phyloP scores from a whole-genome alignment of 305 asterid genomes.

The Fraxinus baroniana region DNA sequence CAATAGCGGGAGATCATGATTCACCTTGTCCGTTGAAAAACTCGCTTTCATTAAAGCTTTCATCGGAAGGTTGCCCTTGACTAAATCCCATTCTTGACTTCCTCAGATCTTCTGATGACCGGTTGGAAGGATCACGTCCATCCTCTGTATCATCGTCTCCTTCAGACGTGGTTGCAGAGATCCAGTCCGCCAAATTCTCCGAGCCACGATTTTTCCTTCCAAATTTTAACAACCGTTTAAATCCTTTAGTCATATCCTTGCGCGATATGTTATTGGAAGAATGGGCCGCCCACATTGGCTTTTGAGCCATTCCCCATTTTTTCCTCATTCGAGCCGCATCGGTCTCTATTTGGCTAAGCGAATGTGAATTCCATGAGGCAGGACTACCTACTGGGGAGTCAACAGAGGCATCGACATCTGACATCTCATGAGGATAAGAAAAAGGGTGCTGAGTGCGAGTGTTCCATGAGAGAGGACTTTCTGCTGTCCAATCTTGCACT shows the following conservation, averaged over 20 bases:
- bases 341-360: constrained; percentile 59
- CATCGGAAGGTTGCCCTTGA: constrained; percentile 71
- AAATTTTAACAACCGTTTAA: constrained; percentile 46
- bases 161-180: constrained; percentile 60
- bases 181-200: constrained; percentile 46
- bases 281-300: constrained; percentile 37
- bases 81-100: constrained; percentile 75
- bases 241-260: constrained; percentile 48
- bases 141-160: constrained; percentile 64
- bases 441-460: constrained; percentile 51
- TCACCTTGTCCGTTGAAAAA: constrained; percentile 68
- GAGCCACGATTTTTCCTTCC: constrained; percentile 53
- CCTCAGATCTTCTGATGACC: constrained; percentile 50
- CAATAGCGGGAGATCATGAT: constrained; percentile 2
- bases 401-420: constrained; percentile 70
- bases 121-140: constrained; percentile 49
- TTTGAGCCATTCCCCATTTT: constrained; percentile 82
- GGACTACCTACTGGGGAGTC: constrained; percentile 81
- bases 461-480: constrained; percentile 44
- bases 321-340: constrained; percentile 85
- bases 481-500: constrained; percentile 55
- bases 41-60: constrained; percentile 61
- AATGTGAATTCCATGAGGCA: constrained; percentile 76
- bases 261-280: constrained; percentile 39
- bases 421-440: constrained; percentile 69